Evolutionary conservation across 257 asterid genomes (phyloP).

Genomic region (Solanum lignicaule): DNA sequence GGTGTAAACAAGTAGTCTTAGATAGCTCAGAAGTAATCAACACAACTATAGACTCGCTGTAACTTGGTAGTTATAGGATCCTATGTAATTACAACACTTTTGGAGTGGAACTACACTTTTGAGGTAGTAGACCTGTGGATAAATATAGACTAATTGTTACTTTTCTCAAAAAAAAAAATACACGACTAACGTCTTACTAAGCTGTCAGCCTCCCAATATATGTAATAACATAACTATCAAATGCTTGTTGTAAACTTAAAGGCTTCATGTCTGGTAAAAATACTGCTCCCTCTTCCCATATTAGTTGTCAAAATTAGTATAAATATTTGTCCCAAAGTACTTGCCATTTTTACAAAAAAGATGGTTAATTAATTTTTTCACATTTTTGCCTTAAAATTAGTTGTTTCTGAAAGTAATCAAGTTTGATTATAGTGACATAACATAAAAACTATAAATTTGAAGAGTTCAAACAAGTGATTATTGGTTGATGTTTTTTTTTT

Average conservation of each 20-base stretch:
- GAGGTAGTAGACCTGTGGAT: too few relatives aligned
- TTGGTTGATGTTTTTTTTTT: not conserved
- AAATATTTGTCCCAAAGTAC: not conserved
- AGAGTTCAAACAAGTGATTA: not conserved
- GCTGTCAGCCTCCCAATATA: not conserved
- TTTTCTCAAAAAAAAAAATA: not conserved
- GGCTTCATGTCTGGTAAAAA: not conserved
- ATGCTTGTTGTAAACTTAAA: not conserved
- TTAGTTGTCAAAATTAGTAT: not conserved
- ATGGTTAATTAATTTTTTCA: not conserved
- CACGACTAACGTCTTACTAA: not conserved
- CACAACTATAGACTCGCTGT: too few relatives aligned
- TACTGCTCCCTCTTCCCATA: not conserved
- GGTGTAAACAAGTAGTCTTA: too few relatives aligned
- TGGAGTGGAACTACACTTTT: too few relatives aligned
- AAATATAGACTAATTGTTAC: too few relatives aligned
- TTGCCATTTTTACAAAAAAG: not conserved
- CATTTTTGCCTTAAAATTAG: not conserved
- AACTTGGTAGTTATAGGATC: too few relatives aligned
- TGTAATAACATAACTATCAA: not conserved
- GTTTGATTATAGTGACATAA: not conserved
- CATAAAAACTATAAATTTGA: not conserved
- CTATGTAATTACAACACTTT: too few relatives aligned
- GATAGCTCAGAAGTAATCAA: too few relatives aligned
- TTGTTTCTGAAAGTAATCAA: not conserved